These are phyloP conservation scores for Metrosideros polymorpha DNA, from an alignment of 441 rosid genomes.

Conservation along the genomic window DNA sequence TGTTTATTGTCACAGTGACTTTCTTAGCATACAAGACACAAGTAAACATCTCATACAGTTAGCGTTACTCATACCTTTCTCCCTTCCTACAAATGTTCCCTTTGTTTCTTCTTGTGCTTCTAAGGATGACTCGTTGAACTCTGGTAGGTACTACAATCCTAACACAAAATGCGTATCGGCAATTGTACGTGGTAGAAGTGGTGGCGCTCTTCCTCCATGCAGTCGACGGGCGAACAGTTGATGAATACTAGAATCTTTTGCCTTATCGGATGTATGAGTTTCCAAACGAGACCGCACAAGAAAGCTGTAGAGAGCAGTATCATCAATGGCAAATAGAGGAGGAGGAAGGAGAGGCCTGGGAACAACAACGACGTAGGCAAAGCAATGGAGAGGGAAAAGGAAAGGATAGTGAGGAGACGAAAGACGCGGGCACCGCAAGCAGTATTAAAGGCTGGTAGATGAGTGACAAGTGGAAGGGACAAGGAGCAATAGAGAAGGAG, in stretches of 20 bases:
- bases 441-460: background rate
- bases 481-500: background rate
- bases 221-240: background rate
- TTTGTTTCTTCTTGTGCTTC: background rate
- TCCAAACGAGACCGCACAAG: background rate
- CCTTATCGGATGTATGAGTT: background rate
- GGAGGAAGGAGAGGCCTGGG: background rate
- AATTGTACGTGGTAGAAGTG: background rate
- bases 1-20: rapidly evolving
- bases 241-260: background rate
- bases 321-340: background rate
- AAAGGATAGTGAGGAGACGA: background rate
- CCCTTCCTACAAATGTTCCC: rapidly evolving
- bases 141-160: background rate
- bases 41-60: rapidly evolving
- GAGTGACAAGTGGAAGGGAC: background rate
- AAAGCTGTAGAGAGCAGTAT: background rate
- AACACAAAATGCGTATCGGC: background rate
- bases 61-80: background rate
- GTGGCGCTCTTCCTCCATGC: rapidly evolving
- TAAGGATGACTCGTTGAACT: background rate
- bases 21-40: rapidly evolving
- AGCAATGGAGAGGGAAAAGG: background rate
- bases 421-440: background rate
- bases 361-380: background rate